phyloP scores from a whole-genome alignment of 768 basidiomycete genomes.

The Leccinum obscurum region DNA sequence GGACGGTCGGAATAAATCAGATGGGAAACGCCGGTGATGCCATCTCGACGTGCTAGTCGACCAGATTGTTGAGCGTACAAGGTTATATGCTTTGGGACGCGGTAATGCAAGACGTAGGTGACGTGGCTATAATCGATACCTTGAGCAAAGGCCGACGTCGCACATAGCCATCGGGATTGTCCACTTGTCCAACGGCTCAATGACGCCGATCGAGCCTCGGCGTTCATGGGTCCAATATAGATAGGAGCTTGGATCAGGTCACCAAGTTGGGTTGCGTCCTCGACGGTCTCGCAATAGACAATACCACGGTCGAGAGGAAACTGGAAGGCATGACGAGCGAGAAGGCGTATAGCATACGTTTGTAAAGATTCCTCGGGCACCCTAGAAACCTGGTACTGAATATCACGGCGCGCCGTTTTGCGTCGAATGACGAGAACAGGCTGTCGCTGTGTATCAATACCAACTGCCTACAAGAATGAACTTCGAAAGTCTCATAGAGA shows the following conservation, averaged over 20 bases:
- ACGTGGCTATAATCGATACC: slow-evolving; percentile 8
- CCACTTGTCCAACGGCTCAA: neutral
- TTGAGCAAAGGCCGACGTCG: slow-evolving; percentile 6
- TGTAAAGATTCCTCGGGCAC: neutral
- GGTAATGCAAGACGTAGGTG: slow-evolving; percentile 6
- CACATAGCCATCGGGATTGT: slow-evolving; percentile 5
- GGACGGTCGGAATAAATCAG: neutral
- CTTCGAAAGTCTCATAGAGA: neutral
- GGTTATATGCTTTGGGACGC: slow-evolving; percentile 6
- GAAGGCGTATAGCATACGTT: neutral
- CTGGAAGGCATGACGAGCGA: neutral
- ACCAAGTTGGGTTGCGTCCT: neutral
- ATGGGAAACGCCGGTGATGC: neutral
- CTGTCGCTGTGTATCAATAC: neutral
- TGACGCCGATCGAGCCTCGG: neutral
- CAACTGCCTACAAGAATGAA: neutral
- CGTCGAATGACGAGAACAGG: neutral
- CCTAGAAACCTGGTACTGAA: neutral
- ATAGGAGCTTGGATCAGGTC: neutral
- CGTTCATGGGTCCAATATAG: slow-evolving; percentile 3
- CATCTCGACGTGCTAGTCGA: neutral
- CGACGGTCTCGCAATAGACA: neutral
- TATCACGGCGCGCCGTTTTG: neutral
- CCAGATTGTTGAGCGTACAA: slow-evolving; percentile 8
- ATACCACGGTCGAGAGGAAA: neutral